Percentiles rank a stretch among this genome's conserved stretches.
Evolutionary conservation across 169 alveolate species (phyloP).

Genomic region (Plasmodium berghei): DNA sequence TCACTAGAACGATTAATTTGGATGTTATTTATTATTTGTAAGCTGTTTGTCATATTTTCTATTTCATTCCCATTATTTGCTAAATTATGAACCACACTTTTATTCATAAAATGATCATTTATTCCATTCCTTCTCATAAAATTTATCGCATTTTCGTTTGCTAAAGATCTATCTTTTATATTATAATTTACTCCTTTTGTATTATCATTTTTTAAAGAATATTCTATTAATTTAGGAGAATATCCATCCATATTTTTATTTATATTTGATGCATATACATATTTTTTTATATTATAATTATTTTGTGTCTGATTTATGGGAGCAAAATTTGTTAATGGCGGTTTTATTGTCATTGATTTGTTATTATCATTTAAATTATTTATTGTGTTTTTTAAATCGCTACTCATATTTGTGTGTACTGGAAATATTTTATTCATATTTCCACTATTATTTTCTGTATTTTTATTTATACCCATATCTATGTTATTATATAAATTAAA

Average conservation of each 20-base stretch:
- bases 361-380: constrained; percentile 21
- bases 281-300: constrained; percentile 15
- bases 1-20: constrained; percentile 29
- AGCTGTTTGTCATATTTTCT: constrained; percentile 22
- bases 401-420: background rate
- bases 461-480: too few species aligned
- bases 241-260: background rate
- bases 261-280: background rate
- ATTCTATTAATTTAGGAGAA: background rate
- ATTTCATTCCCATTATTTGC: constrained; percentile 4
- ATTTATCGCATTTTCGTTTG: background rate
- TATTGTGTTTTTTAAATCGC: background rate
- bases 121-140: background rate
- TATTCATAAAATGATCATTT: background rate
- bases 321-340: constrained; percentile 4
- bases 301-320: background rate
- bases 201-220: background rate
- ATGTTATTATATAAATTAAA: too few species aligned
- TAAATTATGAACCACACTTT: background rate
- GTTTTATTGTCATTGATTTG: constrained; percentile 1
- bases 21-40: constrained; percentile 44
- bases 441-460: too few species aligned
- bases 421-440: too few species aligned
- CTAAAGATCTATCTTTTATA: background rate
- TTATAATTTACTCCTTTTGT: background rate